phyloP scores from a whole-genome alignment of 2,329 filamentous ascomycete genomes.

The Parafenestella ontariensis region DNA sequence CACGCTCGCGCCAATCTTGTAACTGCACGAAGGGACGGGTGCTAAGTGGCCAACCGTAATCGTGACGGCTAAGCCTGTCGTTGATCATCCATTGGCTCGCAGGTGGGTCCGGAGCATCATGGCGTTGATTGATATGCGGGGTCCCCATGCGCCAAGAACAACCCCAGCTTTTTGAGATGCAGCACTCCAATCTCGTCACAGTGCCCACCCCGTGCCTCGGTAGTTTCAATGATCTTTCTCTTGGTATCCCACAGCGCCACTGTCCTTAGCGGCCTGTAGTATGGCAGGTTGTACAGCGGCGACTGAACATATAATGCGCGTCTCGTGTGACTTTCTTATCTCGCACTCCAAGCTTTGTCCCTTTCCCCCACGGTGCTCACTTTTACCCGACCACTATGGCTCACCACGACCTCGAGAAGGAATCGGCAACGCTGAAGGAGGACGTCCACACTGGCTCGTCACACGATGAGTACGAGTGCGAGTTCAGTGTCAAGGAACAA shows the following conservation, averaged over 20 bases:
- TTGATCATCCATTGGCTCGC: conserved; percentile 18
- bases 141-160: conserved; percentile 38
- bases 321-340: conserved; percentile 11
- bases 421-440: conserved; percentile 25
- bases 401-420: conserved; percentile 36
- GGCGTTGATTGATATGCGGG: conserved; percentile 29
- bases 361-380: conserved; percentile 5
- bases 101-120: conserved; percentile 16
- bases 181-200: conserved; percentile 10
- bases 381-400: conserved; percentile 22
- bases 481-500: conserved; percentile 68
- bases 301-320: conserved; percentile 13
- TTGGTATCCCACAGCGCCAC: conserved; percentile 8
- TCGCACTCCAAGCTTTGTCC: conserved; percentile 1
- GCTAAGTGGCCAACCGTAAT: conserved; percentile 13
- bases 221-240: conserved; percentile 23
- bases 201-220: conserved; percentile 34
- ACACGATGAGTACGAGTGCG: conserved; percentile 39
- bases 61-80: conserved; percentile 6
- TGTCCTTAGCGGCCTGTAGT: conserved; percentile 22
- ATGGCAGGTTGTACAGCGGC: conserved; percentile 17
- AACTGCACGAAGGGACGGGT: conserved; percentile 6
- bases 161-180: conserved; percentile 25
- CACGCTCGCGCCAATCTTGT: conserved; percentile 11
- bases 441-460: conserved; percentile 31